A percentile compares a stretch with the other conserved stretches of the same genome.
Conservation (phyloP, 139 green algal species). For the Picochlorum sp. region DNA sequence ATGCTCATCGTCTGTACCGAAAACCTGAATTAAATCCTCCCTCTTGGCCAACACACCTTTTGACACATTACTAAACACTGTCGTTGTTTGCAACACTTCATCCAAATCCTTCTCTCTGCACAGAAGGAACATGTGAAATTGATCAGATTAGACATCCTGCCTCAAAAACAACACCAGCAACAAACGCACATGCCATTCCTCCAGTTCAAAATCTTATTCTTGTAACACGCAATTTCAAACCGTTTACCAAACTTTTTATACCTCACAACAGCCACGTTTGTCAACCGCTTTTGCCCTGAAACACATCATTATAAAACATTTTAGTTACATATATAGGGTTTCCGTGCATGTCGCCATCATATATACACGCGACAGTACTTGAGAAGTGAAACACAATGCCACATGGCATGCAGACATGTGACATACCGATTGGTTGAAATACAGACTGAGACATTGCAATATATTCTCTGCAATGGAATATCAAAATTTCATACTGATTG, state of each 20-base stretch:
- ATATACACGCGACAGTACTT: too few relatives aligned
- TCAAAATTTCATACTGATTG: too few relatives aligned
- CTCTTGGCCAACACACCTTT: conserved; percentile 88
- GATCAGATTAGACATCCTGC: neutral
- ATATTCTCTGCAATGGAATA: too few relatives aligned
- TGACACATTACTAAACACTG: conserved; percentile 92
- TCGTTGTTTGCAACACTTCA: conserved; percentile 92
- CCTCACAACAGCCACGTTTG: conserved; percentile 93
- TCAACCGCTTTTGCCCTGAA: conserved; percentile 94
- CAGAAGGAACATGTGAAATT: neutral
- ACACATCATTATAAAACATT: too few relatives aligned
- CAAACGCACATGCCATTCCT: conserved; percentile 67
- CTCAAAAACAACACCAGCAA: neutral
- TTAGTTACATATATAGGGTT: too few relatives aligned
- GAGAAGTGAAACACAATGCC: neutral
- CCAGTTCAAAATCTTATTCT: conserved; percentile 96
- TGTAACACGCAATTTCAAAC: conserved; percentile 98
- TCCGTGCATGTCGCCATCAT: too few relatives aligned
- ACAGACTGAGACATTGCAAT: conserved; percentile 20
- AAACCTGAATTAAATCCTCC: conserved; percentile 77
- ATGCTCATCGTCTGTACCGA: conserved; percentile 82
- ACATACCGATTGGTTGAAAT: conserved; percentile 24
- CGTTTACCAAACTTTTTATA: conserved; percentile 82
- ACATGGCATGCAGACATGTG: neutral
- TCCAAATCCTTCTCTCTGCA: conserved; percentile 95